Evolutionary conservation across 768 basidiomycete genomes (phyloP).

Genomic region (Coprinellus micaceus): DNA sequence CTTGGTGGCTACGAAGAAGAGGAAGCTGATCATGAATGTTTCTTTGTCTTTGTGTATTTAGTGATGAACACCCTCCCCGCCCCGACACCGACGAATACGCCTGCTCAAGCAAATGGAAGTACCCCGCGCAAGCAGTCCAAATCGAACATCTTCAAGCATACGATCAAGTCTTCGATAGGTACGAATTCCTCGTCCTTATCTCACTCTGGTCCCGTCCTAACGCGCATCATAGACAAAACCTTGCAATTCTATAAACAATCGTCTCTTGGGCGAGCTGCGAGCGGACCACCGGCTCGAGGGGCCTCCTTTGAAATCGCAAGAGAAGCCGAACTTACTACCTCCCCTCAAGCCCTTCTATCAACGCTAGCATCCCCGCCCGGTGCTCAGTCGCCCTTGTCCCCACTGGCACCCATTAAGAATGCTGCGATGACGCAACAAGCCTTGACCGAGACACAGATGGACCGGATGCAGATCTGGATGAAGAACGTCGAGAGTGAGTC

Average conservation of each 20-base stretch:
- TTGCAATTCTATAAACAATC: slow-evolving; percentile 66
- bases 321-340: slow-evolving; percentile 4
- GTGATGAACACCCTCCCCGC: slow-evolving; percentile 10
- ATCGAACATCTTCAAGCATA: slow-evolving; percentile 55
- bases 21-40: background rate
- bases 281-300: slow-evolving; percentile 40
- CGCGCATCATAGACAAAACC: slow-evolving; percentile 70
- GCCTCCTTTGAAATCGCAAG: slow-evolving; percentile 33
- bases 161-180: slow-evolving; percentile 75
- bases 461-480: slow-evolving; percentile 81
- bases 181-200: slow-evolving; percentile 16
- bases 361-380: too few species aligned
- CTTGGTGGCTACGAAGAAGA: too few species aligned
- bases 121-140: slow-evolving; percentile 24
- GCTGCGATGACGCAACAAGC: slow-evolving; percentile 50
- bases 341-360: too few species aligned
- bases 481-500: slow-evolving; percentile 77
- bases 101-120: slow-evolving; percentile 15
- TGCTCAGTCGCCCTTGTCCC: background rate
- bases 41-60: background rate
- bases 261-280: slow-evolving; percentile 39
- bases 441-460: slow-evolving; percentile 50
- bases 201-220: too few species aligned
- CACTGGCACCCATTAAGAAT: slow-evolving; percentile 42
- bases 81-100: slow-evolving; percentile 18